Evolutionary conservation across 805 yeast genomes (phyloP).

Genomic region (Blastobotrys mokoenaii): DNA sequence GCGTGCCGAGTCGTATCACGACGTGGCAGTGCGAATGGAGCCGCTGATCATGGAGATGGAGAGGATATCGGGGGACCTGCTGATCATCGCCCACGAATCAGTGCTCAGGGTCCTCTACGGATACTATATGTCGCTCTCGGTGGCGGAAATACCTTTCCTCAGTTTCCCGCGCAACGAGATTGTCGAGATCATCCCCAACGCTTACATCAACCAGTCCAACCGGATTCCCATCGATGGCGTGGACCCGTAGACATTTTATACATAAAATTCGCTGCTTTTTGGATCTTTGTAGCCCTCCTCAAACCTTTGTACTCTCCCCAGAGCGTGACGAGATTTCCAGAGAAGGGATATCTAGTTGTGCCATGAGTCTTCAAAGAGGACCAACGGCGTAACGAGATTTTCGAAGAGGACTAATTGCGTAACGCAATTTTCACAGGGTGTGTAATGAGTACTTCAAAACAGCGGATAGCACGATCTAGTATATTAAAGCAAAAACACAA

Average conservation of each 20-base stretch:
- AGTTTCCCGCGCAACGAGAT: conserved; percentile 74
- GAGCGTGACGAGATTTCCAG: too few species aligned
- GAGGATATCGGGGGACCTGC: conserved; percentile 67
- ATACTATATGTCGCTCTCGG: conserved; percentile 85
- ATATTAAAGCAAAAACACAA: conserved; percentile 6
- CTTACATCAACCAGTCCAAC: conserved; percentile 39
- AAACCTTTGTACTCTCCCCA: too few species aligned
- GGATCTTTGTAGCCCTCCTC: too few species aligned
- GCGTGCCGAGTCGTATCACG: conserved; percentile 92
- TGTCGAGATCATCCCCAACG: conserved; percentile 79
- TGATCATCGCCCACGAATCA: conserved; percentile 90
- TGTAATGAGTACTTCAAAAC: too few species aligned
- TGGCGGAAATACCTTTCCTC: conserved; percentile 74
- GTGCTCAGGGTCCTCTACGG: conserved; percentile 86
- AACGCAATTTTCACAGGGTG: too few species aligned
- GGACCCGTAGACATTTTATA: conserved; percentile 9
- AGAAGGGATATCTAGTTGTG: too few species aligned
- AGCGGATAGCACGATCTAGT: background rate
- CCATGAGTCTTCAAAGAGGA: background rate
- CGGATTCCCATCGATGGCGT: conserved; percentile 20
- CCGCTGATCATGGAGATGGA: conserved; percentile 92
- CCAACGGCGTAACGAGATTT: background rate
- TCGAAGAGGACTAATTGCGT: too few species aligned
- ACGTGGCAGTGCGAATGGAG: conserved; percentile 87
- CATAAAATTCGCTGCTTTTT: too few species aligned